These are phyloP conservation scores for Canavalia ensiformis DNA, from an alignment of 306 rosid species.

Conservation along the genomic window DNA sequence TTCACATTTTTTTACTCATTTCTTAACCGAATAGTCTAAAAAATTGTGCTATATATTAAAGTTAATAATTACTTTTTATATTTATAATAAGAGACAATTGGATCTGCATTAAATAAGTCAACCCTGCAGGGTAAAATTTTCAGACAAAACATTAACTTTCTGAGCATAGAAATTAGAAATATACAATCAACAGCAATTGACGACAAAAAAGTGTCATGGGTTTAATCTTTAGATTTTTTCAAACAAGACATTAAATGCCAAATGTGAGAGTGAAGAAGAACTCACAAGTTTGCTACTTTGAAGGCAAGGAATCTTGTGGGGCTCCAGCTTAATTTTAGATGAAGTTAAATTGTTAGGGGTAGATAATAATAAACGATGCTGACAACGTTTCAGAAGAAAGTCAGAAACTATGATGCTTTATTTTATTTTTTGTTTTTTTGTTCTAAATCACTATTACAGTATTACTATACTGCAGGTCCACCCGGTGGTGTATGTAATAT, in stretches of 20 bases:
- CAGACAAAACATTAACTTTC: slow-evolving; percentile 51
- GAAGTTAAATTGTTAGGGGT: slow-evolving; percentile 38
- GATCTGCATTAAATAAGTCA: slow-evolving; percentile 50
- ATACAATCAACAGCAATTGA: slow-evolving; percentile 41
- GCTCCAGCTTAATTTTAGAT: slow-evolving; percentile 33
- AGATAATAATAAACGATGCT: slow-evolving; percentile 11
- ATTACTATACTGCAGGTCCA: slow-evolving; percentile 11
- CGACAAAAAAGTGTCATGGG: slow-evolving; percentile 48
- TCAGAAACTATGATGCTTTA: slow-evolving; percentile 24
- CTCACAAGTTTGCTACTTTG: slow-evolving; percentile 44
- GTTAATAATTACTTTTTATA: no score
- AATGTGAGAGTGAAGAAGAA: slow-evolving; percentile 28
- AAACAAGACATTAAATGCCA: slow-evolving; percentile 44
- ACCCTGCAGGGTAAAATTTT: slow-evolving; percentile 50
- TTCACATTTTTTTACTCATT: not conserved
- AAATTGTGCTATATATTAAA: no score
- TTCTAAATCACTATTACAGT: not conserved
- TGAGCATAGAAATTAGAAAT: slow-evolving; percentile 43
- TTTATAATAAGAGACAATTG: not conserved
- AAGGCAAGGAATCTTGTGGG: slow-evolving; percentile 49
- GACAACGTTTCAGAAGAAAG: slow-evolving; percentile 45
- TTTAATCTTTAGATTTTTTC: slow-evolving; percentile 32
- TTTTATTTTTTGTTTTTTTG: slow-evolving; percentile 25
- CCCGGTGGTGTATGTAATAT: not conserved
- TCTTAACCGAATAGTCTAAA: no score